Conservation (phyloP, 768 basidiomycete genomes). For the Suillus weaverae region DNA sequence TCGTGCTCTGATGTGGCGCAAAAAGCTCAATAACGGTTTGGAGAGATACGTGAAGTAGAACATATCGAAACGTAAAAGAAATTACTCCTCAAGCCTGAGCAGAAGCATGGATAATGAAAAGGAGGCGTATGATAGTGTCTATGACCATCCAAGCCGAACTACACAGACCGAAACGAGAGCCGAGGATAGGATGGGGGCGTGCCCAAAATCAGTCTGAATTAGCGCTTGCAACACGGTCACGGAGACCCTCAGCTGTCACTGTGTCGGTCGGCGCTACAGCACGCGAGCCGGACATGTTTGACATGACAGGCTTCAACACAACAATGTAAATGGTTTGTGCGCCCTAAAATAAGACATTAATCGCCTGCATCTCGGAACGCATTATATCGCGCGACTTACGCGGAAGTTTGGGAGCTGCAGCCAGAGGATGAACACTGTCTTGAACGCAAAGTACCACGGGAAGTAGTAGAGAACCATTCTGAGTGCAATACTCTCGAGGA, state of each 20-base stretch:
- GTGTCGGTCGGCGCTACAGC: constrained; percentile 49
- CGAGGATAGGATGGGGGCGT: background rate
- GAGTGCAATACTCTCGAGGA: constrained; percentile 84
- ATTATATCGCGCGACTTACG: constrained; percentile 47
- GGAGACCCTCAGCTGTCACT: constrained; percentile 48
- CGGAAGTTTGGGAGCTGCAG: constrained; percentile 84
- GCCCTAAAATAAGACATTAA: constrained; percentile 52
- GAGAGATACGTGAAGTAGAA: constrained; percentile 9
- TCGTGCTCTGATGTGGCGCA: background rate
- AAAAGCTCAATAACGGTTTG: constrained; percentile 8
- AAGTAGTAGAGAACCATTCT: constrained; percentile 87
- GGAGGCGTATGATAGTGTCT: constrained; percentile 8
- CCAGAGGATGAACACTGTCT: constrained; percentile 90
- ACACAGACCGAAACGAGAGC: constrained; percentile 6
- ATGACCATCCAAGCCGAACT: constrained; percentile 8
- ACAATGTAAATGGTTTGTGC: constrained; percentile 79
- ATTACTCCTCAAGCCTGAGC: constrained; percentile 5
- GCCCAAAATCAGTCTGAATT: constrained; percentile 29
- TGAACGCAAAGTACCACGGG: constrained; percentile 94
- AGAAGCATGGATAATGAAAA: constrained; percentile 6
- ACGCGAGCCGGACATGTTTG: constrained; percentile 52
- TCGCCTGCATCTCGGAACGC: background rate
- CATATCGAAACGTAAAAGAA: constrained; percentile 8
- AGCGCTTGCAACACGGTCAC: constrained; percentile 44
- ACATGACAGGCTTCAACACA: constrained; percentile 78